Base-by-base conservation (phyloP, 2,329 filamentous ascomycete genomes). In the Botrytis paeoniae region DNA sequence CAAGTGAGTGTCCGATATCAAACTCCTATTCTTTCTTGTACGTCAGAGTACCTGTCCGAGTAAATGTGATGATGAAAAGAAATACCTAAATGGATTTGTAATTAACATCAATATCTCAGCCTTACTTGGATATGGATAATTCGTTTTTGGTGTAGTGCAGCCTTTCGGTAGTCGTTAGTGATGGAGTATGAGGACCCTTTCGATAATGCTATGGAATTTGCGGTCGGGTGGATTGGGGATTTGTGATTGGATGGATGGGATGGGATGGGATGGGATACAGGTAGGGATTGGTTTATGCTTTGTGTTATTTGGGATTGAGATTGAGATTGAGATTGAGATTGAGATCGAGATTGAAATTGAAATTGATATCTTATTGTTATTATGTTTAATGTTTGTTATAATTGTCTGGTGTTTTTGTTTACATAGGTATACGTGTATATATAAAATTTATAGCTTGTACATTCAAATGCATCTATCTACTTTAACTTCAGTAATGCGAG, bases 141-240 rank as follows among this genome's bases (percentile, higher is more conserved):
- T 54, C 25, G 22, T n/a, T 16, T 54, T 3, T 14, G 25, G n/a
- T 54, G 51, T 32, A 41, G n/a, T 63, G 16, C 16, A 41, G 60
- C 37, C 22, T 37, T 22, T 61, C 32, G 25, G 82, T 87, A 90
- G 51, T 54, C 4, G 14, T 54, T 29, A 54, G 12, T 29, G 51
- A 16, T 86, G 72, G 37, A 83, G 85, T 83, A 2, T 78, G 77
- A 7, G 86, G 72, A 37, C 83, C 89, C 60, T 39, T 63, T 63
- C 7, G 39, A 39, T 18, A 29, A 43, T 14, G 37, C 9, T 32
- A 29, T 20, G n/a, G 25, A 25, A 43, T 43, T 62, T 43, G n/a
- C 39, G 61, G 20, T 25, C 39, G 61, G 25, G 61, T 63, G 37
- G 22, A 29, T 62, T n/a, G 10, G 6, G 45, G 45, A 6, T n/a